Conservation (phyloP, 768 basidiomycete genomes). For the Dictyophora rubrovolvata region DNA sequence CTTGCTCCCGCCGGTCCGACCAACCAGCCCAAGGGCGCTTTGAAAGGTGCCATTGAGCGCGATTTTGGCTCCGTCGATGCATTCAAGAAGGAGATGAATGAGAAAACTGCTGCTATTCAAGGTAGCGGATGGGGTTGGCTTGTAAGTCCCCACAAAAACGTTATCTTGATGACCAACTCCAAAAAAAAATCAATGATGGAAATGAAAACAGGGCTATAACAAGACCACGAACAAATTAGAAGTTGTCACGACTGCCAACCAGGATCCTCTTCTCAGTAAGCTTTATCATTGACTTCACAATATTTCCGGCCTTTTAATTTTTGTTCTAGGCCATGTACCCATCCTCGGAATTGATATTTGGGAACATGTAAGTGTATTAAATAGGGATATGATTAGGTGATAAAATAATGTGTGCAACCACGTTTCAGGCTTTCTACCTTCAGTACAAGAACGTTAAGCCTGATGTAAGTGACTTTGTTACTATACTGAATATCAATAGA, state of each 20-base stretch:
- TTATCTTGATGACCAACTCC: conserved; percentile 3
- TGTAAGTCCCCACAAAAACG: conserved; percentile 32
- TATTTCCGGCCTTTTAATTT: not conserved
- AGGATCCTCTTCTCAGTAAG: conserved; percentile 79
- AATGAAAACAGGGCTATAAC: conserved; percentile 52
- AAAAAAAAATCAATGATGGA: not conserved
- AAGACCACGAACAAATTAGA: conserved; percentile 62
- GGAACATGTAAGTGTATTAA: conserved; percentile 62
- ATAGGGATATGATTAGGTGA: not conserved
- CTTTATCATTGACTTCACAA: not conserved
- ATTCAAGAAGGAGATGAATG: conserved; percentile 80
- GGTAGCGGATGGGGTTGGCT: conserved; percentile 99
- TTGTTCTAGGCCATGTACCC: conserved; percentile 39
- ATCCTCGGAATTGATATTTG: conserved; percentile 96
- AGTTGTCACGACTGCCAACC: conserved; percentile 88
- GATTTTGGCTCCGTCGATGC: conserved; percentile 83
- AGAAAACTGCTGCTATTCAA: conserved; percentile 84
- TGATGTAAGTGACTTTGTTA: conserved; percentile 49
- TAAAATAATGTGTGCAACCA: not conserved
- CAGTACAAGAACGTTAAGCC: conserved; percentile 90
- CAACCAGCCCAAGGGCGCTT: conserved; percentile 9
- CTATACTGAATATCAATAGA: not conserved
- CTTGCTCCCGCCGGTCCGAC: conserved; percentile 67
- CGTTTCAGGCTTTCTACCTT: conserved; percentile 54
- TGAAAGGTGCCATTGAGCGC: conserved; percentile 65